Evolutionary conservation across 2,329 filamentous ascomycete species (phyloP).

Genomic region (Colletotrichum karsti): DNA sequence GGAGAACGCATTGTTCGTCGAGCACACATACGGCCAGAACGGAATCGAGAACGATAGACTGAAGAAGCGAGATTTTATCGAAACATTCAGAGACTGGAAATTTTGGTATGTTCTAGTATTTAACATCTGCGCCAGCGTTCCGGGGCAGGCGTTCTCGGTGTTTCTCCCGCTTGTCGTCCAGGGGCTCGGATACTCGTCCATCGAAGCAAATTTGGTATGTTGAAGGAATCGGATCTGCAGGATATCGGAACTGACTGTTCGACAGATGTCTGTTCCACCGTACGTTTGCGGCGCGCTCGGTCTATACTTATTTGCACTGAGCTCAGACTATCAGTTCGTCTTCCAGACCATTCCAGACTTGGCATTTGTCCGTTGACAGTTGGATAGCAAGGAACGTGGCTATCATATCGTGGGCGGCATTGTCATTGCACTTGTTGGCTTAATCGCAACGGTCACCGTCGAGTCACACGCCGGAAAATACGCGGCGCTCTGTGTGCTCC

Average conservation of each 20-base stretch:
- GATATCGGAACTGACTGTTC: neutral
- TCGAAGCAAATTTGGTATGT: slow-evolving; percentile 37
- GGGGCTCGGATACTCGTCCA: slow-evolving; percentile 36
- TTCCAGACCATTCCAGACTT: too few species aligned
- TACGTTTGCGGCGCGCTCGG: slow-evolving; percentile 39
- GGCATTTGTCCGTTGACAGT: neutral
- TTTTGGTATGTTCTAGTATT: slow-evolving; percentile 42
- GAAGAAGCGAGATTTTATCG: slow-evolving; percentile 38
- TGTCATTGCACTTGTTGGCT: slow-evolving; percentile 35
- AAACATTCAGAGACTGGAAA: slow-evolving; percentile 45
- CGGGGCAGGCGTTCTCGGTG: slow-evolving; percentile 40
- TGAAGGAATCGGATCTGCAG: neutral
- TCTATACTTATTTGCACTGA: slow-evolving; percentile 38
- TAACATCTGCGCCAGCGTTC: slow-evolving; percentile 43
- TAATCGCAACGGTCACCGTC: slow-evolving; percentile 35
- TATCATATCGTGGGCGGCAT: slow-evolving; percentile 40
- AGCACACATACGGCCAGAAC: slow-evolving; percentile 35
- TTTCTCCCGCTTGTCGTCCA: slow-evolving; percentile 43
- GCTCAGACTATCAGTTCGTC: slow-evolving; percentile 35
- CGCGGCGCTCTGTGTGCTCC: slow-evolving; percentile 39
- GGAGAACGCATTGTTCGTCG: slow-evolving; percentile 41
- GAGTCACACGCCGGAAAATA: slow-evolving; percentile 33
- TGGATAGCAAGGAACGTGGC: slow-evolving; percentile 34
- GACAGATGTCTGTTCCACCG: slow-evolving; percentile 41
- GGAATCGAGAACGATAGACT: slow-evolving; percentile 33